These are phyloP conservation scores for Trichophyton rubrum DNA, from an alignment of 2,329 filamentous ascomycete species.

Conservation along the genomic window DNA sequence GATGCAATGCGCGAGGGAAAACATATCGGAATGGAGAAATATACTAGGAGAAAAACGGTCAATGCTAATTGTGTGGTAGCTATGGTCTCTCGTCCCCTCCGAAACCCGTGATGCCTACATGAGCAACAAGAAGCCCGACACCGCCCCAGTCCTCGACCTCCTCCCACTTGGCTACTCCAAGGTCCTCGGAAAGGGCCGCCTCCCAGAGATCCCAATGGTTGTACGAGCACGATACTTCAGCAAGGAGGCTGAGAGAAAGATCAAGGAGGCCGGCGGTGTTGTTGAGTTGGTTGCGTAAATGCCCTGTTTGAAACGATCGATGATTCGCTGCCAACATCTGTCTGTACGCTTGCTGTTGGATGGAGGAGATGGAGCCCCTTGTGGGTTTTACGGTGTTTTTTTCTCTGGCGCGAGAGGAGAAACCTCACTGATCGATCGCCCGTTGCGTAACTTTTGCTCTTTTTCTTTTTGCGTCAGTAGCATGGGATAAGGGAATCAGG, in stretches of 20 bases:
- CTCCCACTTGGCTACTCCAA: conserved; percentile 96
- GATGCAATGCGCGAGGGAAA: background rate
- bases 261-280: conserved; percentile 92
- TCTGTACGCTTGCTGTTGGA: background rate
- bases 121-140: conserved; percentile 62
- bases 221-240: conserved; percentile 92
- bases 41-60: conserved; percentile 1
- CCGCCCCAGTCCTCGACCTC: conserved; percentile 94
- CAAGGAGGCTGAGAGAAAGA: conserved; percentile 96
- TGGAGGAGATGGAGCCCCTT: background rate
- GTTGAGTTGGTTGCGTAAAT: conserved; percentile 84
- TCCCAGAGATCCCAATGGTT: conserved; percentile 85
- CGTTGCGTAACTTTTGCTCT: background rate
- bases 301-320: background rate
- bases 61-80: conserved; percentile 39
- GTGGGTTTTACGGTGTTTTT: background rate
- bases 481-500: background rate
- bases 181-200: conserved; percentile 94
- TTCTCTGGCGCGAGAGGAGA: background rate
- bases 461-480: background rate
- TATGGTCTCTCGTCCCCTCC: conserved; percentile 86
- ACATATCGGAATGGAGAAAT: background rate
- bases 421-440: background rate
- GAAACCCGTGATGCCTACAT: conserved; percentile 93
- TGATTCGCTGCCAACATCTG: background rate